Percentiles rank a stretch among this genome's conserved stretches.
These are phyloP conservation scores for Malassezia globosa DNA, from an alignment of 1,284 basidiomycete genomes.

Conservation along the genomic window DNA sequence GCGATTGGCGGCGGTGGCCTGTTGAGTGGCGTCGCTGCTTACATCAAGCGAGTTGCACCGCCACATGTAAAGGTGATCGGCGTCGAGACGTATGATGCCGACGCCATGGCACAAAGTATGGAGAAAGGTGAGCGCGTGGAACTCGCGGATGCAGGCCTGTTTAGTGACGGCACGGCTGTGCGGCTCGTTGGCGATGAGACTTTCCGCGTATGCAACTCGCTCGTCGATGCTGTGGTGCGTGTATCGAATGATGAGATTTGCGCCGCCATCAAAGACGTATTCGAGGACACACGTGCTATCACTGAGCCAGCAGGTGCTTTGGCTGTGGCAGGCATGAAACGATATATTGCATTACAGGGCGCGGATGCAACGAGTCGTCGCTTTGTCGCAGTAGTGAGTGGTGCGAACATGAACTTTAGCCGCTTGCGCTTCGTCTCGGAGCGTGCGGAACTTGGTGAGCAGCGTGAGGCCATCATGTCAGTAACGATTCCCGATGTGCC, in stretches of 20 bases:
- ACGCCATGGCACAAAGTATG: slow-evolving; percentile 72
- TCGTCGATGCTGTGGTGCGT: slow-evolving; percentile 73
- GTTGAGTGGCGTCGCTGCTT: slow-evolving; percentile 75
- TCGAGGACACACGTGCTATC: slow-evolving; percentile 55
- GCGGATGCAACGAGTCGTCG: slow-evolving; percentile 70
- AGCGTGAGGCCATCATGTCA: slow-evolving; percentile 79
- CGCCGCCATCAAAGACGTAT: slow-evolving; percentile 96
- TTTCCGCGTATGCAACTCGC: slow-evolving; percentile 75
- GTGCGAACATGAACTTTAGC: slow-evolving; percentile 99
- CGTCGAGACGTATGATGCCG: slow-evolving; percentile 89
- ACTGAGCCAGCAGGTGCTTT: slow-evolving; percentile 97
- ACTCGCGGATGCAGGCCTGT: slow-evolving; percentile 82
- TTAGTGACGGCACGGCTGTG: slow-evolving; percentile 98
- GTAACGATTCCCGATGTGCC: slow-evolving; percentile 84
- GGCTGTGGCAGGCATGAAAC: slow-evolving; percentile 81
- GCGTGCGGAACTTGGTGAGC: slow-evolving; percentile 90
- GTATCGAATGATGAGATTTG: slow-evolving; percentile 94
- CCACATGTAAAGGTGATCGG: slow-evolving; percentile 74
- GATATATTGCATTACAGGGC: slow-evolving; percentile 68
- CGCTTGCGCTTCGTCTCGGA: slow-evolving; percentile 91
- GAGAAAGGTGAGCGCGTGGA: slow-evolving; percentile 60
- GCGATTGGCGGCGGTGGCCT: slow-evolving; percentile 88
- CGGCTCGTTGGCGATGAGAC: slow-evolving; percentile 88
- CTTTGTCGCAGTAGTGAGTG: slow-evolving; percentile 83
- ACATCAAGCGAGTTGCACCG: slow-evolving; percentile 82